These are phyloP conservation scores for Populus euphratica DNA, from an alignment of 345 rosid species.

Conservation along the genomic window DNA sequence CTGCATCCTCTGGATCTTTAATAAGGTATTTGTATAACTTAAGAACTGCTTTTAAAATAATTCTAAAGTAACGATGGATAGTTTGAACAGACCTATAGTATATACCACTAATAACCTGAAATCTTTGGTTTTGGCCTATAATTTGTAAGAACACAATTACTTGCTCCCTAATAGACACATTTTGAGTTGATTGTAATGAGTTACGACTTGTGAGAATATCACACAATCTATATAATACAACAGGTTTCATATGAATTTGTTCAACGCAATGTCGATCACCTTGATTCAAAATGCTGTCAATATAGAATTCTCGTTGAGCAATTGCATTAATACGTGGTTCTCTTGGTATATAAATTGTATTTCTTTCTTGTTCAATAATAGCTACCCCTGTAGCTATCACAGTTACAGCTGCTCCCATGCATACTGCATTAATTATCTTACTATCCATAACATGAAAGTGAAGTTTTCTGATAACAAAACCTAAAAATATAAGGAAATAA, in stretches of 20 bases:
- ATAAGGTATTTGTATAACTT: background rate
- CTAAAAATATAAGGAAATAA: too few species aligned
- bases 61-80: background rate
- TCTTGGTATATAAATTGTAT: too few species aligned
- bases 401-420: too few species aligned
- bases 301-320: too few species aligned
- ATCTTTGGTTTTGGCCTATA: background rate
- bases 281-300: too few species aligned
- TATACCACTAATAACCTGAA: background rate
- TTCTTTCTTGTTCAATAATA: too few species aligned
- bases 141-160: background rate
- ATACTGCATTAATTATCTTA: too few species aligned
- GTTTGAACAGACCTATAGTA: background rate
- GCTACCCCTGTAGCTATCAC: too few species aligned
- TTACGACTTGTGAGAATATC: background rate
- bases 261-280: background rate
- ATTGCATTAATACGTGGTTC: too few species aligned
- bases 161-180: background rate
- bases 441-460: too few species aligned
- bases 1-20: background rate
- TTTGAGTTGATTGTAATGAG: background rate
- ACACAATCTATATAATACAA: background rate
- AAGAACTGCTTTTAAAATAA: background rate
- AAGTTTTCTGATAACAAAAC: too few species aligned
- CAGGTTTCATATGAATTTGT: background rate